A percentile compares a stretch with the other conserved stretches of the same genome.
Evolutionary conservation across 2,329 filamentous ascomycete genomes (phyloP).

Genomic region (Aspergillus nomiae): DNA sequence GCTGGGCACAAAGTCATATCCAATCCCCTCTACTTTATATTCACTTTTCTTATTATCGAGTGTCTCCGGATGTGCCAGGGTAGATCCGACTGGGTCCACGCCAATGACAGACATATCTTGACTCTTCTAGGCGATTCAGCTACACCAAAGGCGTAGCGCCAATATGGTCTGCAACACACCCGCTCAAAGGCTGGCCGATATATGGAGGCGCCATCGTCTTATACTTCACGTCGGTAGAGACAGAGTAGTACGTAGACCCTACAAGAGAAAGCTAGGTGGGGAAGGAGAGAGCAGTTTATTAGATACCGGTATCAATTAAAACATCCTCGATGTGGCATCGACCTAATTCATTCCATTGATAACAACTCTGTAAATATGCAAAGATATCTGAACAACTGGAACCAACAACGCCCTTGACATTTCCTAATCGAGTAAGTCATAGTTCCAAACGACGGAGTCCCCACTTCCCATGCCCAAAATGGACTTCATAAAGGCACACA

Average conservation of each 20-base stretch:
- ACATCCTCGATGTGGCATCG: neutral
- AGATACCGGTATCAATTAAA: neutral
- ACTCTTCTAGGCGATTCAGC: constrained; percentile 62
- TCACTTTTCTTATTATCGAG: constrained; percentile 72
- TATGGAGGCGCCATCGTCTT: constrained; percentile 1
- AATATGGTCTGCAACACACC: constrained; percentile 75
- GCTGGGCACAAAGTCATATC: constrained; percentile 93
- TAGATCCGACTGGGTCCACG: constrained; percentile 82
- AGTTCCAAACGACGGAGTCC: neutral
- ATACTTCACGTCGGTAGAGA: neutral
- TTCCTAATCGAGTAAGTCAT: neutral
- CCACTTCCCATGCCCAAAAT: neutral
- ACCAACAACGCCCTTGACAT: neutral
- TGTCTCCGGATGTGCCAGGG: constrained; percentile 73
- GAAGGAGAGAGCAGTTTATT: neutral
- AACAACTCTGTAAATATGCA: neutral
- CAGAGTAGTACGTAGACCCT: neutral
- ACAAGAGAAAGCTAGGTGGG: neutral
- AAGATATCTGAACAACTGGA: neutral
- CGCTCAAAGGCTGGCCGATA: constrained; percentile 40
- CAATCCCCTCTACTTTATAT: constrained; percentile 94
- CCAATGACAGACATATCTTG: constrained; percentile 77
- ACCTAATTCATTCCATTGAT: neutral
- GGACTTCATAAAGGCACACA: neutral
- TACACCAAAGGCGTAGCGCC: constrained; percentile 85